Evolutionary conservation across 148 eudicot genomes (phyloP).

Genomic region (Rhododendron molle): DNA sequence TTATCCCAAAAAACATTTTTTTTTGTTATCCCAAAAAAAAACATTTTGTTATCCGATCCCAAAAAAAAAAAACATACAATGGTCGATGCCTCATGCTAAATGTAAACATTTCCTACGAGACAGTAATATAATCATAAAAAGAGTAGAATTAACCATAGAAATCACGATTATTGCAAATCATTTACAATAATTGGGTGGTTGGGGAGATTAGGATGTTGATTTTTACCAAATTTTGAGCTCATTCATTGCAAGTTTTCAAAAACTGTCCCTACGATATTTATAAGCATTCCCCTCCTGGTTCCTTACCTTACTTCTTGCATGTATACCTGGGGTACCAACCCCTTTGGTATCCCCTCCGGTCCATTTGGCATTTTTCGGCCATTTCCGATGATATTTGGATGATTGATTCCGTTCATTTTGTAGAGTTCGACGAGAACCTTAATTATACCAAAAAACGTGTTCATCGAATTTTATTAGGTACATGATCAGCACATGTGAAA

Average conservation of each 20-base stretch:
- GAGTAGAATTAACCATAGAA: not conserved
- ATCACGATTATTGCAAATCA: not conserved
- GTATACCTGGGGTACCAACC: no score
- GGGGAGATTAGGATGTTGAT: not conserved
- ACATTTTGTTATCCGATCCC: not conserved
- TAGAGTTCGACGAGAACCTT: no score
- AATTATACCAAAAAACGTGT: no score
- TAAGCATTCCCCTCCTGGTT: not conserved
- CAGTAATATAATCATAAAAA: no score
- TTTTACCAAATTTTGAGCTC: not conserved
- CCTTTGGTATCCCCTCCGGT: no score
- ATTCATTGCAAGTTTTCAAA: not conserved
- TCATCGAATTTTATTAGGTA: no score
- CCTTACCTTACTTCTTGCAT: not conserved
- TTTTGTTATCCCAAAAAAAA: no score
- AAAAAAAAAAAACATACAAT: not conserved
- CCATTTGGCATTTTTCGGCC: no score
- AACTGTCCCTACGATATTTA: not conserved
- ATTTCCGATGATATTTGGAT: no score
- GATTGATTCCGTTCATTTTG: no score
- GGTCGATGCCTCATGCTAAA: not conserved
- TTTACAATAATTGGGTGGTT: not conserved
- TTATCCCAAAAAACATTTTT: no score
- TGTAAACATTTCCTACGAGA: not conserved
- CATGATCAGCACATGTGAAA: no score